phyloP scores from a whole-genome alignment of 2,329 filamentous ascomycete genomes.

The Helotiales sp. region DNA sequence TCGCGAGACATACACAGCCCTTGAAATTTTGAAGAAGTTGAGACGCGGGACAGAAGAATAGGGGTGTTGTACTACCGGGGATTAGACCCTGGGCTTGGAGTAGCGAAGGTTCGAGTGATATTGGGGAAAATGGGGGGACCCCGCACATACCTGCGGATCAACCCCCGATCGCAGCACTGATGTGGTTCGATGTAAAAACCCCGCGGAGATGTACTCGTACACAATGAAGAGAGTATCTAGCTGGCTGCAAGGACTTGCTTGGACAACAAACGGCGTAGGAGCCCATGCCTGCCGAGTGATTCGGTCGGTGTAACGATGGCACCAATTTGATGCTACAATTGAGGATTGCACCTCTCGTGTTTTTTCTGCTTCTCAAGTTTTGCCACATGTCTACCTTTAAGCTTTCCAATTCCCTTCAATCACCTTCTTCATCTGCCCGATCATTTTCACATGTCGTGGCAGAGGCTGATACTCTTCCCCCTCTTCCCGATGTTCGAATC shows the following conservation, averaged over 20 bases:
- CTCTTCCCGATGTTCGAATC: slow-evolving; percentile 13
- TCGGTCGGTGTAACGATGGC: too few relatives aligned
- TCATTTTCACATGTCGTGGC: slow-evolving; percentile 20
- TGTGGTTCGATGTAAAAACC: not conserved
- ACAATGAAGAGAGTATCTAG: not conserved
- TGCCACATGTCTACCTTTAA: too few relatives aligned
- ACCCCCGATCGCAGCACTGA: not conserved
- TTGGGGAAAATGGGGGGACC: not conserved
- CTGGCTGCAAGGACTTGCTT: not conserved
- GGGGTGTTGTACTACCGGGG: not conserved
- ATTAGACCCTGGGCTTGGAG: not conserved
- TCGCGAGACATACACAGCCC: not conserved
- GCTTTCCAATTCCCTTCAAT: slow-evolving; percentile 25
- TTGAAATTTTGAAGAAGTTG: not conserved
- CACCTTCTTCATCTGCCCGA: slow-evolving; percentile 18
- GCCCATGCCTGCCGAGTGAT: too few relatives aligned
- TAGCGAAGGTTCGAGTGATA: not conserved
- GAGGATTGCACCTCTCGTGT: too few relatives aligned
- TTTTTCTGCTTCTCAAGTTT: too few relatives aligned
- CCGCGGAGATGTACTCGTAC: not conserved
- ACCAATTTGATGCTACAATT: too few relatives aligned
- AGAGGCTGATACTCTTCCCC: slow-evolving; percentile 22
- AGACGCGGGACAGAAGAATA: not conserved
- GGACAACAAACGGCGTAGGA: too few relatives aligned
- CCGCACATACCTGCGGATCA: not conserved